These are phyloP conservation scores for Aspergillus leporis DNA, from an alignment of 495 filamentous ascomycete genomes.

Conservation along the genomic window DNA sequence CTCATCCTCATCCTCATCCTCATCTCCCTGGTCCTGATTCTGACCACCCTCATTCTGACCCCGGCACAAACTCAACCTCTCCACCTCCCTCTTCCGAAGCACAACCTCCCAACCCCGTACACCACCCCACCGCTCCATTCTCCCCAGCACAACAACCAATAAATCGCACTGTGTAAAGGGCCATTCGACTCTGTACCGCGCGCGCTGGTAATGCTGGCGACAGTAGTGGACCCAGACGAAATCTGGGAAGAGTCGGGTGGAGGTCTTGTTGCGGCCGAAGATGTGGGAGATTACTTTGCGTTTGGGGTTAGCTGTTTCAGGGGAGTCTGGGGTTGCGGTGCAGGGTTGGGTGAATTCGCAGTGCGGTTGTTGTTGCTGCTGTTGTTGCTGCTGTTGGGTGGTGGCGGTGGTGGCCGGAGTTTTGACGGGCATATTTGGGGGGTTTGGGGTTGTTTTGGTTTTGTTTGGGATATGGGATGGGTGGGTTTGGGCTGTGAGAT, in stretches of 20 bases:
- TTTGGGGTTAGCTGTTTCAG: not conserved
- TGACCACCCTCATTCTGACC: no score
- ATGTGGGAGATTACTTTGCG: conserved; percentile 82
- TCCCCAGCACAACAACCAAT: conserved; percentile 56
- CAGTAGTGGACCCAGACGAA: conserved; percentile 72
- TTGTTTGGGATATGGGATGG: no score
- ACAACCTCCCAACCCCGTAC: conserved; percentile 36
- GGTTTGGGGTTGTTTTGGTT: not conserved
- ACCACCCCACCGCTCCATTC: conserved; percentile 60
- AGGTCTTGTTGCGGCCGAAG: conserved; percentile 85
- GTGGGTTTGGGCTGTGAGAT: not conserved
- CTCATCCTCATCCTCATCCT: conserved; percentile 16
- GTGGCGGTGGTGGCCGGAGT: not conserved
- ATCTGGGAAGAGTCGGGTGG: conserved; percentile 65
- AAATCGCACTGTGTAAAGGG: conserved; percentile 59
- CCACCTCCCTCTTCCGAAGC: conserved; percentile 24
- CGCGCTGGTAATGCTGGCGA: conserved; percentile 83
- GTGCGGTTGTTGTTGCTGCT: not conserved
- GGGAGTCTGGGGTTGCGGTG: conserved; percentile 25
- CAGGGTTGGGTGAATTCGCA: conserved; percentile 34
- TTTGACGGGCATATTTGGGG: not conserved
- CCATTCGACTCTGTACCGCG: conserved; percentile 64
- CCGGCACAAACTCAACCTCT: conserved; percentile 9
- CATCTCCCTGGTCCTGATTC: conserved; percentile 7
- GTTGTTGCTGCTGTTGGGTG: conserved; percentile 1